Evolutionary conservation across 441 rosid genomes (phyloP).

Genomic region (Adansonia madagascariensis): DNA sequence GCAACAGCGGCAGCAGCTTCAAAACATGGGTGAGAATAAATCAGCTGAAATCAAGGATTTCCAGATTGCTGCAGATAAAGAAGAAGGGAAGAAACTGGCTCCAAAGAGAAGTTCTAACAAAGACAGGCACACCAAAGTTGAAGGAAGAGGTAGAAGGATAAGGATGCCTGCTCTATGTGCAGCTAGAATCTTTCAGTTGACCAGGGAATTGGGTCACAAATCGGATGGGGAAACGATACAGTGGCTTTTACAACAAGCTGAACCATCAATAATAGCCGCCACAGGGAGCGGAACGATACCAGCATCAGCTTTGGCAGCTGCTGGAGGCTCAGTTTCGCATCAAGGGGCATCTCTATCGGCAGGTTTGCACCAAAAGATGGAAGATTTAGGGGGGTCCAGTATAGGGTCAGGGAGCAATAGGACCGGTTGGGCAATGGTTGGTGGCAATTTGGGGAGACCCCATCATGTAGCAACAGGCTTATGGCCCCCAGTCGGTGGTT

Average conservation of each 20-base stretch:
- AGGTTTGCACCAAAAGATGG: slow-evolving; percentile 68
- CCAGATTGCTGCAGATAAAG: slow-evolving; percentile 75
- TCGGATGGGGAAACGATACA: slow-evolving; percentile 96
- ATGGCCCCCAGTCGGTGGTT: slow-evolving; percentile 77
- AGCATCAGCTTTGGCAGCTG: slow-evolving; percentile 81
- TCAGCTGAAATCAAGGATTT: slow-evolving; percentile 74
- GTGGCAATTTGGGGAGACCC: slow-evolving; percentile 66
- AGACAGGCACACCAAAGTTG: slow-evolving; percentile 94
- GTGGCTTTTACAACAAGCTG: slow-evolving; percentile 93
- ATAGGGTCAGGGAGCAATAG: slow-evolving; percentile 53
- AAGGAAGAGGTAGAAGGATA: slow-evolving; percentile 91
- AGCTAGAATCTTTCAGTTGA: slow-evolving; percentile 90
- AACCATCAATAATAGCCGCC: slow-evolving; percentile 87
- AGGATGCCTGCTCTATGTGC: slow-evolving; percentile 99
- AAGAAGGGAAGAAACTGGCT: slow-evolving; percentile 60
- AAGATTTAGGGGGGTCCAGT: slow-evolving; percentile 64
- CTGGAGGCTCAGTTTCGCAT: slow-evolving; percentile 63
- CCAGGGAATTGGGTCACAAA: slow-evolving; percentile 96
- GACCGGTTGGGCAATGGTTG: slow-evolving; percentile 69
- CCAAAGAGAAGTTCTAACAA: slow-evolving; percentile 93
- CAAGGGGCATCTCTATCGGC: slow-evolving; percentile 62
- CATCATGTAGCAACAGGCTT: slow-evolving; percentile 58
- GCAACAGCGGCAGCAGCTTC: slow-evolving; percentile 28
- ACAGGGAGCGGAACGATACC: slow-evolving; percentile 94
- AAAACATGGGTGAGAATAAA: slow-evolving; percentile 55